A percentile compares a stretch with the other conserved stretches of the same genome.
phyloP scores from a whole-genome alignment of 805 yeast genomes.

The Pichia exigua region DNA sequence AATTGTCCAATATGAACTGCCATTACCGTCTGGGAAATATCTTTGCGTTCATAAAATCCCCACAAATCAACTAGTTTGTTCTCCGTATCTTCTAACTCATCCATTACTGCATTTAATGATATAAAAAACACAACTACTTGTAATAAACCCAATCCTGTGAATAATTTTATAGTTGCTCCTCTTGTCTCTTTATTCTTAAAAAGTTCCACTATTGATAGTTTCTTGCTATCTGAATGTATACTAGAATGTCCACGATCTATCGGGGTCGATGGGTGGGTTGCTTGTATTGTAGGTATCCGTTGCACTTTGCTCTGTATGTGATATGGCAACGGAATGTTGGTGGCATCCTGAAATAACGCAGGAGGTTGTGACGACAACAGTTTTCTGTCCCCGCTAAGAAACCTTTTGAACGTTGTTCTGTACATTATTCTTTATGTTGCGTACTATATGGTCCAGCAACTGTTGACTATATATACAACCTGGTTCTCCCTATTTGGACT shows the following conservation, averaged over 20 bases:
- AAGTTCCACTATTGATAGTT: background rate
- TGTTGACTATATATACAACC: too few relatives aligned
- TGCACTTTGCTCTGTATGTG: background rate
- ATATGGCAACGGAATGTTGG: background rate
- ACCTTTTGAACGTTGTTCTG: background rate
- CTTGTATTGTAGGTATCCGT: background rate
- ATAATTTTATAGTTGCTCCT: background rate
- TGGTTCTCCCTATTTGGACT: too few relatives aligned
- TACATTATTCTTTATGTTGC: background rate
- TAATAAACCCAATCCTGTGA: background rate
- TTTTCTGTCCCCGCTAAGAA: background rate
- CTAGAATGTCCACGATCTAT: background rate
- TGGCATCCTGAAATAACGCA: background rate
- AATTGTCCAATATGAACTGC: conserved; percentile 18
- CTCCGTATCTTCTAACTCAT: conserved; percentile 3
- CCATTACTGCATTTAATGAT: background rate
- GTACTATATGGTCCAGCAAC: background rate
- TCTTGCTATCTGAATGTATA: background rate
- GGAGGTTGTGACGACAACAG: background rate
- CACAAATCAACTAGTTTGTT: conserved; percentile 7
- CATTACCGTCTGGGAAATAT: conserved; percentile 18
- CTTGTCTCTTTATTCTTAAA: conserved; percentile 6
- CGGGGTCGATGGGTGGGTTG: background rate
- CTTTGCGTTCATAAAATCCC: conserved; percentile 14
- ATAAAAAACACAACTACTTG: conserved; percentile 1